Evolutionary conservation across 208 protist genomes (phyloP), one percentile per base, ranked within the genome.

Genomic region (Leishmania braziliensis): DNA sequence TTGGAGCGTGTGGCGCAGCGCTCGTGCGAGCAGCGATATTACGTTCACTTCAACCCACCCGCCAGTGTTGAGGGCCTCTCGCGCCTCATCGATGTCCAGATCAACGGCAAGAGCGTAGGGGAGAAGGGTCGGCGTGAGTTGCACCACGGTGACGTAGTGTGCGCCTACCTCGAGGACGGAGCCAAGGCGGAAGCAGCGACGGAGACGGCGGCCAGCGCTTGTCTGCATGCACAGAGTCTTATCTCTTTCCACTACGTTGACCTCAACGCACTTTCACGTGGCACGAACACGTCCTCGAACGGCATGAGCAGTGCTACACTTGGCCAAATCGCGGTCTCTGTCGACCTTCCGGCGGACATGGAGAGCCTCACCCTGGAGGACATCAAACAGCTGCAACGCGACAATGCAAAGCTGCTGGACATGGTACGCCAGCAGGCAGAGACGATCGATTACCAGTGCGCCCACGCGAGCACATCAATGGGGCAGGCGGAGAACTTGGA

Each of bases 241-340:
- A 68, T 95, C 20, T 83, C 86, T 8, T 93, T 94, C 60, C 92
- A 95, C 83, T 95, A 89, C 65, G 88, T 95, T 46, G 92, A 95
- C 76, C 86, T 92, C 33, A 94, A 93, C 75, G 88, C 83, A 50
- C 82, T 95, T 58, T 82, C 91, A 2, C 89, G 89, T 33, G 68
- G 71, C 81, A 75, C 80, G 39, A 54, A 48, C 70, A 53, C 58
- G 46, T 74, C 75, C 75, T 71, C 50, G 6, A 77, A 51, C 68
- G 75, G 68, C 56, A 62, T 84, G 63, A 74, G 36, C 18, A 80
- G 70, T 39, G 78, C 88, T 54, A 93, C 89, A 51, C 79, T 88
- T 48, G 90, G 84, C 66, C 88, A 93, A 62, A 82, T 90, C 39
- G 83, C 79, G 65, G 84, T 90, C 48, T 89, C 86, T 16, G 77